Conservation (phyloP, 306 rosid species). For the Dryas alaskensis region DNA sequence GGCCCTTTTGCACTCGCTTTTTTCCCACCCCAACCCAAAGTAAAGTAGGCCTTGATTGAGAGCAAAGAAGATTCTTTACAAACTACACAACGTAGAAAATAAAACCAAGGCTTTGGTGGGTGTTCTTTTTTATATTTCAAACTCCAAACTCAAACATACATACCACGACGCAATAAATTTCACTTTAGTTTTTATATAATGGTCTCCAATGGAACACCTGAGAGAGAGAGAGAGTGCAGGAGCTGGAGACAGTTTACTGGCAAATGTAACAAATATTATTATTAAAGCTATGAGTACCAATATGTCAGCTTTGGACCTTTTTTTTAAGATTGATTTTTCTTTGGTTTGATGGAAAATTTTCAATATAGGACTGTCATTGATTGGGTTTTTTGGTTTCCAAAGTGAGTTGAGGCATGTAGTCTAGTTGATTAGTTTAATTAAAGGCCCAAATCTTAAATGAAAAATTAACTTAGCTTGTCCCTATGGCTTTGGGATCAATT, state of each 20-base stretch:
- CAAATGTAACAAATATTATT: conserved; percentile 6
- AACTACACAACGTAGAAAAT: conserved; percentile 35
- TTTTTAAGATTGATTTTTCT: neutral
- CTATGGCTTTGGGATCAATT: no score
- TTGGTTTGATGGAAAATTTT: neutral
- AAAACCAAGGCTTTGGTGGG: conserved; percentile 26
- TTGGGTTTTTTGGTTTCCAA: no score
- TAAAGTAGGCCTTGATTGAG: conserved; percentile 28
- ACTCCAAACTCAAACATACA: conserved; percentile 24
- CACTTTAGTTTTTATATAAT: neutral
- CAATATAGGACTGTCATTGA: no score
- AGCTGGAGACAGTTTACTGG: conserved; percentile 19
- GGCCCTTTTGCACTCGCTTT: conserved; percentile 21
- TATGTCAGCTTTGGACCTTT: conserved; percentile 1
- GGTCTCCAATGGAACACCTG: conserved; percentile 18
- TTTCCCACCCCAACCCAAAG: conserved; percentile 19
- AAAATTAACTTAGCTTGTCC: no score
- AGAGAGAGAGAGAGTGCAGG: conserved; percentile 29
- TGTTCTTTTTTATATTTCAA: neutral
- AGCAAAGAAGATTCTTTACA: conserved; percentile 33
- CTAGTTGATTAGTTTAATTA: no score
- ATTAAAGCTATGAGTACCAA: conserved; percentile 5
- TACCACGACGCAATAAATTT: conserved; percentile 24
- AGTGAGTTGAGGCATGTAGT: no score
- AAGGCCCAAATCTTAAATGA: no score